Percentiles rank a stretch among this genome's conserved stretches.
These are phyloP conservation scores for Phytophthora palmivora DNA, from an alignment of 352 stramenopile genomes.

Conservation along the genomic window DNA sequence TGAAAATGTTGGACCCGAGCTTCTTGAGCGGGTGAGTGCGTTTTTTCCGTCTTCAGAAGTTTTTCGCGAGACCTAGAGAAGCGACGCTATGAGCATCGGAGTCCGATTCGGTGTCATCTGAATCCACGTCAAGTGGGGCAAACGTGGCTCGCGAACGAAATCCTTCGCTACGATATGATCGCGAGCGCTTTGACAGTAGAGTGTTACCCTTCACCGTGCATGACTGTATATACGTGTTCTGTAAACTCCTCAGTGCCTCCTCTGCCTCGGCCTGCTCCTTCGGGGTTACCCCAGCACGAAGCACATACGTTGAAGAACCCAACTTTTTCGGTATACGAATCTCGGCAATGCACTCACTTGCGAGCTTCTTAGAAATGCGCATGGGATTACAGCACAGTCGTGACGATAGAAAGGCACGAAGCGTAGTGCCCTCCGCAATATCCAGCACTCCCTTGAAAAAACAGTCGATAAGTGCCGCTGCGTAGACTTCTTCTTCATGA, in stretches of 20 bases:
- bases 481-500: slow-evolving; percentile 73
- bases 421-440: slow-evolving; percentile 66
- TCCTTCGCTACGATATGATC: slow-evolving; percentile 19
- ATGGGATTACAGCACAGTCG: slow-evolving; percentile 79
- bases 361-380: slow-evolving; percentile 83
- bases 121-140: slow-evolving; percentile 16
- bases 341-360: slow-evolving; percentile 68
- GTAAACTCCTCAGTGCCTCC: slow-evolving; percentile 45
- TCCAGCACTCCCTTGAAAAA: slow-evolving; percentile 78
- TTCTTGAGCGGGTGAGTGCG: slow-evolving; percentile 25
- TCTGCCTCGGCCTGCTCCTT: slow-evolving; percentile 46
- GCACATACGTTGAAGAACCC: slow-evolving; percentile 68
- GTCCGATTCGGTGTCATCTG: slow-evolving; percentile 27
- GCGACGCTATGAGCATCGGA: slow-evolving; percentile 16
- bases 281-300: slow-evolving; percentile 36
- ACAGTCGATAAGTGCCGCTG: slow-evolving; percentile 64
- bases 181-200: slow-evolving; percentile 20
- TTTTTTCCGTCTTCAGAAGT: slow-evolving; percentile 29
- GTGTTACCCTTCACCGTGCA: slow-evolving; percentile 8
- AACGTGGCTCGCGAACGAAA: background rate
- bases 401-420: slow-evolving; percentile 70
- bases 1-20: slow-evolving; percentile 21
- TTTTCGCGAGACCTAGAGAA: slow-evolving; percentile 12
- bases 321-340: slow-evolving; percentile 81
- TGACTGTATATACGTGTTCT: slow-evolving; percentile 44